These are phyloP conservation scores for Curvularia lunata DNA, from an alignment of 2,329 filamentous ascomycete genomes.

Conservation along the genomic window DNA sequence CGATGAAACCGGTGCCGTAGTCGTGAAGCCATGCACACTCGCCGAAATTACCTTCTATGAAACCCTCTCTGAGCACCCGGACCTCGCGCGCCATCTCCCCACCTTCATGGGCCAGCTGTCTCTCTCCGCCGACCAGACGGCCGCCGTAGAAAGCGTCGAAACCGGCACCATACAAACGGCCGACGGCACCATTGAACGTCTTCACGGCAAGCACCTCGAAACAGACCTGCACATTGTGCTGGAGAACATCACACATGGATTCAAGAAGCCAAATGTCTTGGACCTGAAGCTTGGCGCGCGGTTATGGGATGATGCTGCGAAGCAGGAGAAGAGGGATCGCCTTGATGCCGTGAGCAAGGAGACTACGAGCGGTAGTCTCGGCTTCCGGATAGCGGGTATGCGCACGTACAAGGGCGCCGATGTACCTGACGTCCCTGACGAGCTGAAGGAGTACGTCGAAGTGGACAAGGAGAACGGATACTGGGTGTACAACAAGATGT, in stretches of 20 bases:
- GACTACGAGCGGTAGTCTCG: conserved; percentile 66
- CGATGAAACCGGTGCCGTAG: conserved; percentile 79
- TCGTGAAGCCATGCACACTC: conserved; percentile 92
- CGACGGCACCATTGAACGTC: conserved; percentile 41
- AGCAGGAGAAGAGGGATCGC: conserved; percentile 62
- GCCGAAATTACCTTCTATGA: conserved; percentile 92
- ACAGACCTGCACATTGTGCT: conserved; percentile 84
- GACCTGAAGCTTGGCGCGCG: conserved; percentile 90
- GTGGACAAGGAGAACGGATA: conserved; percentile 59
- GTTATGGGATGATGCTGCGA: conserved; percentile 79
- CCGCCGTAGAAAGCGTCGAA: conserved; percentile 25
- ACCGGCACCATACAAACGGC: conserved; percentile 39
- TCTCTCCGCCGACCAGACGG: conserved; percentile 52
- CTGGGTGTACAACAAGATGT: conserved; percentile 69
- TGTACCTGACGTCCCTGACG: conserved; percentile 28
- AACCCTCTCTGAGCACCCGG: conserved; percentile 69
- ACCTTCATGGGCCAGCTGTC: conserved; percentile 80
- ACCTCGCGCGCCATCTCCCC: conserved; percentile 82
- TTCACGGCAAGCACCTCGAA: conserved; percentile 68
- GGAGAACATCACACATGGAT: conserved; percentile 82
- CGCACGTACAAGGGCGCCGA: conserved; percentile 58
- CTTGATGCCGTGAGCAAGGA: conserved; percentile 65
- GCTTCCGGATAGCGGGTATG: conserved; percentile 71
- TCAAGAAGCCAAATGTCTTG: conserved; percentile 83
- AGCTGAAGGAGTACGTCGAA: conserved; percentile 41